Conservation (phyloP, 2,329 filamentous ascomycete genomes). For the Aspergillus sp. region DNA sequence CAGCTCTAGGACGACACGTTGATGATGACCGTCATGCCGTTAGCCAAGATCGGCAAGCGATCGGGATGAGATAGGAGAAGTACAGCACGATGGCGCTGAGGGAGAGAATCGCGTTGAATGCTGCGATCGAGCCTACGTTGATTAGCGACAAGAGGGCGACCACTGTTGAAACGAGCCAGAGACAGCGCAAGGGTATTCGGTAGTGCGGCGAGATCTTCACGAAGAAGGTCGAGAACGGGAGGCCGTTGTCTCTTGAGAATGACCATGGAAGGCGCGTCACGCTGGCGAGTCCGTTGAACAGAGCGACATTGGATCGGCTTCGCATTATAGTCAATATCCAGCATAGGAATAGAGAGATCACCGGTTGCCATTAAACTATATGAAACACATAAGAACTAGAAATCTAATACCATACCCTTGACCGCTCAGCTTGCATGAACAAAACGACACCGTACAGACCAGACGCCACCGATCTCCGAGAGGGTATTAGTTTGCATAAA, state of each 20-base stretch:
- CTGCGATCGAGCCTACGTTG: slow-evolving; percentile 40
- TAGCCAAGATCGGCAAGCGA: slow-evolving; percentile 60
- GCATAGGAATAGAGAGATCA: too few species aligned
- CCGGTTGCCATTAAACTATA: too few species aligned
- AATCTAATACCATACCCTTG: too few species aligned
- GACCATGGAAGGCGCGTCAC: slow-evolving; percentile 34
- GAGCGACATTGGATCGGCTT: too few species aligned
- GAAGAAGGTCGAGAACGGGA: slow-evolving; percentile 27
- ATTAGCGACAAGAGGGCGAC: slow-evolving; percentile 31
- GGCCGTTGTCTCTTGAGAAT: slow-evolving; percentile 35
- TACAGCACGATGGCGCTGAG: slow-evolving; percentile 41
- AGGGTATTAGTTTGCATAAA: not conserved
- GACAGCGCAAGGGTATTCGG: slow-evolving; percentile 32
- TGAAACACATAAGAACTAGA: too few species aligned
- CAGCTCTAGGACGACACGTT: slow-evolving; percentile 79
- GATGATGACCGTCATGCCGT: slow-evolving; percentile 77
- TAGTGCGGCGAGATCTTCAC: slow-evolving; percentile 19
- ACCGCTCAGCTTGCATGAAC: too few species aligned
- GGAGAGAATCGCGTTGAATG: slow-evolving; percentile 45
- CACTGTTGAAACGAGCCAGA: slow-evolving; percentile 17
- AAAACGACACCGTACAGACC: not conserved
- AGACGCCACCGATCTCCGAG: not conserved
- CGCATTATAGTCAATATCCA: too few species aligned
- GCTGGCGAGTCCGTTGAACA: slow-evolving; percentile 20
- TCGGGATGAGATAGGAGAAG: slow-evolving; percentile 40